Evolutionary conservation across 2,329 filamentous ascomycete species (phyloP).

Genomic region (Cryphonectria nitschkei): DNA sequence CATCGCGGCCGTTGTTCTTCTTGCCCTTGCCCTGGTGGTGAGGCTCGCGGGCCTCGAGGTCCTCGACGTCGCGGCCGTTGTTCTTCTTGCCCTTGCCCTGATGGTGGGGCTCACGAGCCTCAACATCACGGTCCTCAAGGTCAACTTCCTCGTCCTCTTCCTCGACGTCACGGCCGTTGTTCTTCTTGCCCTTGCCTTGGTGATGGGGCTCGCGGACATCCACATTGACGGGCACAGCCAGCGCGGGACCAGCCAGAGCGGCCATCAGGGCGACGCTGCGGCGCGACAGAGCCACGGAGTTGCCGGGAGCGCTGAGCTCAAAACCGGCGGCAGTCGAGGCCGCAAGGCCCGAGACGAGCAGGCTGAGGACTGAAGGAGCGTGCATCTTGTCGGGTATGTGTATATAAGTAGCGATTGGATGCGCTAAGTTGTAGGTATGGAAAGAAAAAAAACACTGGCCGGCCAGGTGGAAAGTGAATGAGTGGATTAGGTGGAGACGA

Average conservation of each 20-base stretch:
- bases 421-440: constrained; percentile 16
- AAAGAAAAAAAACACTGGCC: constrained; percentile 15
- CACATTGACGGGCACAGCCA: constrained; percentile 32
- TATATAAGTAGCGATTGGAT: background rate
- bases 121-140: too few relatives aligned
- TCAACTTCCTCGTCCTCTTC: too few relatives aligned
- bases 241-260: constrained; percentile 19
- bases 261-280: constrained; percentile 26
- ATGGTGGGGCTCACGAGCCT: constrained; percentile 28
- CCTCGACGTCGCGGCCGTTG: background rate
- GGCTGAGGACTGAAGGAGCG: constrained; percentile 25
- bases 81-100: constrained; percentile 32
- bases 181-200: constrained; percentile 27
- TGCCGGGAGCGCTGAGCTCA: constrained; percentile 19
- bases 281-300: constrained; percentile 18
- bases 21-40: constrained; percentile 25
- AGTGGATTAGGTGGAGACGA: constrained; percentile 20
- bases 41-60: constrained; percentile 20
- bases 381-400: constrained; percentile 25
- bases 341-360: constrained; percentile 27
- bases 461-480: constrained; percentile 18
- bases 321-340: constrained; percentile 23
- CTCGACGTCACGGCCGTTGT: constrained; percentile 12
- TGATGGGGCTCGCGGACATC: constrained; percentile 29
- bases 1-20: constrained; percentile 26